Conservation (phyloP, 1,284 basidiomycete species). For the Limonomyces culmigenus region DNA sequence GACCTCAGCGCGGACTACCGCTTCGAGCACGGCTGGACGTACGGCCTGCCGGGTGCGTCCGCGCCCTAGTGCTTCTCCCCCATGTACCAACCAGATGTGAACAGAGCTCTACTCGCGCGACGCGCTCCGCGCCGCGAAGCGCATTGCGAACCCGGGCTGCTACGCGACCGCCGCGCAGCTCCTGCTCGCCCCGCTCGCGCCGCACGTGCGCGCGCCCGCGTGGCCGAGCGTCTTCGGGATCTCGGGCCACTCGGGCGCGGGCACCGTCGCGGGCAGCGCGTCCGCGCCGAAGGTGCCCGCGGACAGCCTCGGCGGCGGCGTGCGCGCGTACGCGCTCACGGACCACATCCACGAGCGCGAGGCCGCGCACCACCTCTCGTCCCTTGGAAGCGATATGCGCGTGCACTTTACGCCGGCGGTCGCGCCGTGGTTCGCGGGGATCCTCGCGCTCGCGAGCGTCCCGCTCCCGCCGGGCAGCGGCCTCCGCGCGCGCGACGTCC, state of each 20-base stretch:
- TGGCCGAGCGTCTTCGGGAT: slow-evolving; percentile 85
- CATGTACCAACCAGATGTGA: slow-evolving; percentile 13
- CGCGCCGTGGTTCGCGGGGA: slow-evolving; percentile 94
- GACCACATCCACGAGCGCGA: slow-evolving; percentile 99
- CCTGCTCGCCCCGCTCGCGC: slow-evolving; percentile 78
- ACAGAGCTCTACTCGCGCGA: slow-evolving; percentile 82
- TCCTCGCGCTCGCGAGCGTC: slow-evolving; percentile 74
- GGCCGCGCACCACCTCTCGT: slow-evolving; percentile 68
- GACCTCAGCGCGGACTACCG: slow-evolving; percentile 93
- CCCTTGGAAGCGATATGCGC: slow-evolving; percentile 33
- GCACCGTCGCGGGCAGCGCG: slow-evolving; percentile 59
- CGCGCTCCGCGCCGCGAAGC: slow-evolving; percentile 49
- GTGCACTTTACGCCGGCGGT: slow-evolving; percentile 83
- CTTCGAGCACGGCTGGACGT: slow-evolving; percentile 91
- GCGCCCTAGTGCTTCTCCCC: slow-evolving; percentile 16
- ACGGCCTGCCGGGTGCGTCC: slow-evolving; percentile 94
- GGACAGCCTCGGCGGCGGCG: slow-evolving; percentile 57
- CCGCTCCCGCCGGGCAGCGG: slow-evolving; percentile 40
- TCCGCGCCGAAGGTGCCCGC: slow-evolving; percentile 70
- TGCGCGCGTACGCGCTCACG: slow-evolving; percentile 81
- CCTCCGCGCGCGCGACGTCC: slow-evolving; percentile 59
- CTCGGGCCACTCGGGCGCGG: slow-evolving; percentile 91
- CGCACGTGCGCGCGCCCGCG: slow-evolving; percentile 35
- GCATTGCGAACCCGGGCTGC: slow-evolving; percentile 95
- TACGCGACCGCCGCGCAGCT: slow-evolving; percentile 92